phyloP scores from a whole-genome alignment of 1,139 yeast genomes.

The Diutina sp. region DNA sequence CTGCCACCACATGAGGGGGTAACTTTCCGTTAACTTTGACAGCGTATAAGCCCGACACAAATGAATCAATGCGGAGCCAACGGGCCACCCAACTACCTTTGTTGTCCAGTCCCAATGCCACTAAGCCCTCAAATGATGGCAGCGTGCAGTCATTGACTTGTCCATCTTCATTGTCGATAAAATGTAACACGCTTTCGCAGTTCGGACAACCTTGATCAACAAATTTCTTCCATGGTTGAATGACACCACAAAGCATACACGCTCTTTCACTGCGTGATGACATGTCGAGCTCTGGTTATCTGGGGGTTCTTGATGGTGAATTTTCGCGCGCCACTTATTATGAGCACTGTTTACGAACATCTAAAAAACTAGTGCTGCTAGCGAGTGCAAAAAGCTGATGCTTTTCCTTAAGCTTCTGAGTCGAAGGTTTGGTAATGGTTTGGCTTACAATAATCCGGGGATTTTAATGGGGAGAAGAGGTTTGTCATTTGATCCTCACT shows the following conservation, averaged over 20 bases:
- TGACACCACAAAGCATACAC: conserved; percentile 92
- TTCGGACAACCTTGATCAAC: conserved; percentile 91
- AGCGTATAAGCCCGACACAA: conserved; percentile 85
- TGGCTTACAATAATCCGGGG: not conserved
- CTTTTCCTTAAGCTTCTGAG: not conserved
- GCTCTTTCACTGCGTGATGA: conserved; percentile 76
- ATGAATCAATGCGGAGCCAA: conserved; percentile 89
- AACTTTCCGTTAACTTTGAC: conserved; percentile 86
- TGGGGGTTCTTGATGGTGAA: not conserved
- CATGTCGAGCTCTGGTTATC: conserved; percentile 13
- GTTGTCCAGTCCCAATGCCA: conserved; percentile 75
- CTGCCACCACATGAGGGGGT: conserved; percentile 74
- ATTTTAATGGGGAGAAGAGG: not conserved
- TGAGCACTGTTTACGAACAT: not conserved
- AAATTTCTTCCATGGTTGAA: conserved; percentile 65
- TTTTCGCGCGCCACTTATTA: not conserved
- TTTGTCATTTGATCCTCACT: not conserved
- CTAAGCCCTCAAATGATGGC: conserved; percentile 92
- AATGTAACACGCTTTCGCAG: conserved; percentile 77
- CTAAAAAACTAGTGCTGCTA: not conserved
- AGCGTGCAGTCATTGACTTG: conserved; percentile 88
- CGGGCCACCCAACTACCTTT: conserved; percentile 91
- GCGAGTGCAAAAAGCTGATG: not conserved
- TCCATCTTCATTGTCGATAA: conserved; percentile 71
- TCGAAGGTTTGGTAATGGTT: not conserved